phyloP scores from a whole-genome alignment of 371 early-diverging fungal species.

The Batrachochytrium dendrobatidis region DNA sequence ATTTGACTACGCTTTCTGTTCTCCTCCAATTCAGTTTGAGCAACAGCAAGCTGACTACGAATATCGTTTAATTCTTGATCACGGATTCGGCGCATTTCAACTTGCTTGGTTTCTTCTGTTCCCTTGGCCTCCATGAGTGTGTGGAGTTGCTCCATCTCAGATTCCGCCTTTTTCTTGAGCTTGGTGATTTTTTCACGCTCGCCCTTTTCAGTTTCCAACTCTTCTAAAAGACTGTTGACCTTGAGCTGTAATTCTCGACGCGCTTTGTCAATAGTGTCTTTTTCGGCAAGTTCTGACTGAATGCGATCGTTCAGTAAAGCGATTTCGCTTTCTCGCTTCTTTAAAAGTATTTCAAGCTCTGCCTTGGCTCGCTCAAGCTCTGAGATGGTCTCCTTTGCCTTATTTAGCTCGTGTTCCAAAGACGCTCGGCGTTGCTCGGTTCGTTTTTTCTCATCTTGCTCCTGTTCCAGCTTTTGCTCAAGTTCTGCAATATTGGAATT shows the following conservation, averaged over 20 bases:
- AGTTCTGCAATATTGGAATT: constrained; percentile 47
- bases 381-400: constrained; percentile 27
- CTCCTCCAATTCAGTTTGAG: constrained; percentile 58
- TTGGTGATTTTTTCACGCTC: constrained; percentile 54
- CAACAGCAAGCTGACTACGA: constrained; percentile 48
- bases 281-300: constrained; percentile 36
- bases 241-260: constrained; percentile 53
- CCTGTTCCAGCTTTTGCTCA: constrained; percentile 51
- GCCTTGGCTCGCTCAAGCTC: constrained; percentile 26
- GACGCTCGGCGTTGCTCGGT: constrained; percentile 41
- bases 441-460: constrained; percentile 46
- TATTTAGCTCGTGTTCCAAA: constrained; percentile 48
- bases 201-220: constrained; percentile 51
- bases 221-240: constrained; percentile 53
- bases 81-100: constrained; percentile 62
- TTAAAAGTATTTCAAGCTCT: constrained; percentile 37
- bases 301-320: constrained; percentile 35
- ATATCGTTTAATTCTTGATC: constrained; percentile 65
- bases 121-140: constrained; percentile 65
- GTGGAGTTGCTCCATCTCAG: constrained; percentile 54
- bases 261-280: constrained; percentile 49
- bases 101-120: constrained; percentile 62
- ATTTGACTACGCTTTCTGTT: constrained; percentile 41
- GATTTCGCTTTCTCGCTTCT: constrained; percentile 37
- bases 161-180: constrained; percentile 50